Conservation (phyloP, 306 rosid species). For the Lupinus albus region DNA sequence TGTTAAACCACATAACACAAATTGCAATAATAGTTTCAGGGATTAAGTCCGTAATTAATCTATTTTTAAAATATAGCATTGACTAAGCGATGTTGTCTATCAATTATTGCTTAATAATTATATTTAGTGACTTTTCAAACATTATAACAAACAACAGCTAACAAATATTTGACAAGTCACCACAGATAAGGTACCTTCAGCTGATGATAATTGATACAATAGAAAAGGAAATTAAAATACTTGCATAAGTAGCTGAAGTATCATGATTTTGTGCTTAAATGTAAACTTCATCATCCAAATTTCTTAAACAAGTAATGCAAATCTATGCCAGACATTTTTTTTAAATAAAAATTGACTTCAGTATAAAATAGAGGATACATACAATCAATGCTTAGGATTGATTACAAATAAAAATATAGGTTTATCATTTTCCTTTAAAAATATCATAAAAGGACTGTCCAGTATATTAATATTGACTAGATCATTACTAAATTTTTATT, state of each 20-base stretch:
- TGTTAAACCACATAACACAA: slow-evolving; percentile 6
- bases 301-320: slow-evolving; percentile 23
- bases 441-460: slow-evolving; percentile 14
- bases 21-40: background rate
- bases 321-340: slow-evolving; percentile 7
- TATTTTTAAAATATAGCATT: background rate
- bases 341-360: no score
- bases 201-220: slow-evolving; percentile 1
- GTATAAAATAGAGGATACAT: no score
- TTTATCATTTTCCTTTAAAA: slow-evolving; percentile 13
- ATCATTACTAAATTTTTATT: slow-evolving; percentile 10
- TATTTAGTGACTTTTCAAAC: no score
- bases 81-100: background rate
- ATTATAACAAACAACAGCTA: no score
- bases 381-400: background rate
- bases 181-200: background rate
- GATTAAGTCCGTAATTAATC: background rate
- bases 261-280: background rate
- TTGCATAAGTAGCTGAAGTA: slow-evolving; percentile 19
- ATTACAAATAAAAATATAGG: background rate
- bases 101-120: background rate
- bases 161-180: background rate
- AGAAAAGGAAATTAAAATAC: slow-evolving; percentile 28
- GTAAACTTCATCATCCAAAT: slow-evolving; percentile 7
- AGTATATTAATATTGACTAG: slow-evolving; percentile 27